A percentile compares a stretch with the other conserved stretches of the same genome.
Evolutionary conservation across 495 filamentous ascomycete genomes (phyloP).

Genomic region (Lasiosphaeris hirsuta): DNA sequence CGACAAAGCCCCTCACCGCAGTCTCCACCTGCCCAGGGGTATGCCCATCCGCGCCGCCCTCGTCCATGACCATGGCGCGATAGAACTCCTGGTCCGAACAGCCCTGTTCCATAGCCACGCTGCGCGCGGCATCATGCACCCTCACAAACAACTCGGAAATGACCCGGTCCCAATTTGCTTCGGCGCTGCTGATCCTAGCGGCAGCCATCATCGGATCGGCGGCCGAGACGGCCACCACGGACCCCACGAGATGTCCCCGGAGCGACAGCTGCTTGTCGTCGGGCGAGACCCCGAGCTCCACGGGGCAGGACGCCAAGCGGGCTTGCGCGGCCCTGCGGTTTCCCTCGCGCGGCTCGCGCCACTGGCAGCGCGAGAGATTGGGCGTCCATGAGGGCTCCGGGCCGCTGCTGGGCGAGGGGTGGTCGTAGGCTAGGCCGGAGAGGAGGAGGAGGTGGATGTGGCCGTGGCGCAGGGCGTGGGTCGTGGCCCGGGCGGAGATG

Average conservation of each 20-base stretch:
- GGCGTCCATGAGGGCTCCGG: not conserved
- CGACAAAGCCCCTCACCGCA: not conserved
- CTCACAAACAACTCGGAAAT: not conserved
- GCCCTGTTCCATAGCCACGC: not conserved
- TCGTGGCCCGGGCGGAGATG: not conserved
- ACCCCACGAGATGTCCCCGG: not conserved
- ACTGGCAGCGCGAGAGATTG: not conserved
- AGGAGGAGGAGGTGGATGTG: constrained; percentile 4
- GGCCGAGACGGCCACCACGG: constrained; percentile 1
- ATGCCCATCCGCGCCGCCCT: not conserved
- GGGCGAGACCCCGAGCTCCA: not conserved
- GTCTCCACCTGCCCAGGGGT: not conserved
- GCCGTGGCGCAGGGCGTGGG: not conserved
- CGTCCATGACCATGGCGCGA: not conserved
- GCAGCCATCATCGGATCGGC: not conserved
- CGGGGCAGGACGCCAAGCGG: not conserved
- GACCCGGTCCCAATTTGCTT: not conserved
- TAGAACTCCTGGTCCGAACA: not conserved
- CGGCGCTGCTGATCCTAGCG: not conserved
- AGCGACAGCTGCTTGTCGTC: not conserved
- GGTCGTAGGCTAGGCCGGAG: not conserved
- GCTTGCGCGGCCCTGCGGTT: not conserved
- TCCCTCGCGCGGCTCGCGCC: not conserved
- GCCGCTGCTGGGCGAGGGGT: not conserved
- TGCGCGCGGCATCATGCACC: not conserved